A percentile compares a stretch with the other conserved stretches of the same genome.
Conservation (phyloP, 2,329 filamentous ascomycete genomes). For the Colletotrichum sansevieriae region DNA sequence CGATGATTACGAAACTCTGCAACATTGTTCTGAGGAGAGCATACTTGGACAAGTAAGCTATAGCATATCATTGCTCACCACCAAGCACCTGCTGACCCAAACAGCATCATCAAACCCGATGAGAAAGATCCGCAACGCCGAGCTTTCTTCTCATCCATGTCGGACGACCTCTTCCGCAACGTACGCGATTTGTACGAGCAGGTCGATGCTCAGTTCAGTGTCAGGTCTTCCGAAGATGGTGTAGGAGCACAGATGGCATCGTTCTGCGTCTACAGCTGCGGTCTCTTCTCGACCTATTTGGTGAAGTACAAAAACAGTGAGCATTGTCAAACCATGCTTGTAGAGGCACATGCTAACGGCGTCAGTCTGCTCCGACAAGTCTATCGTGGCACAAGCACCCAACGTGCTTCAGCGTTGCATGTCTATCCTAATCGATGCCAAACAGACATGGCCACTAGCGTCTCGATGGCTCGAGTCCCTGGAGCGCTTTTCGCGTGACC, state of each 20-base stretch:
- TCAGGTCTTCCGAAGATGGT: conserved; percentile 60
- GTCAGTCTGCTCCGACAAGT: conserved; percentile 58
- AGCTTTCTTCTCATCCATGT: conserved; percentile 59
- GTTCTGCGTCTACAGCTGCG: conserved; percentile 69
- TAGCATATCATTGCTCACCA: neutral
- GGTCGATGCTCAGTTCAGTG: conserved; percentile 64
- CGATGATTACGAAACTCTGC: conserved; percentile 67
- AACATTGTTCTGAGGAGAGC: conserved; percentile 68
- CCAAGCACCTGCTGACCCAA: neutral
- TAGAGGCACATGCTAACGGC: conserved; percentile 27
- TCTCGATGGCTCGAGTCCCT: conserved; percentile 65
- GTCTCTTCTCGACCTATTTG: conserved; percentile 64
- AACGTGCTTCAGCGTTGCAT: conserved; percentile 61
- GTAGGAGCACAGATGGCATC: conserved; percentile 67
- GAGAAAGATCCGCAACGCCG: conserved; percentile 53
- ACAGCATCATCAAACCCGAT: conserved; percentile 59
- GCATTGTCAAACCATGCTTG: conserved; percentile 40
- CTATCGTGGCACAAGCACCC: conserved; percentile 56
- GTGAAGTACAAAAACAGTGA: conserved; percentile 64
- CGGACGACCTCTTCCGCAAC: conserved; percentile 62
- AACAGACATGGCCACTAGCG: conserved; percentile 65
- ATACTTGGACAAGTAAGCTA: conserved; percentile 64
- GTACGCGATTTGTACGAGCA: conserved; percentile 63
- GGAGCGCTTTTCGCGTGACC: conserved; percentile 60
- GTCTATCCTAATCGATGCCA: conserved; percentile 61